These are phyloP conservation scores for Olyra latifolia DNA, from an alignment of 176 grass and related monocot genomes.

Conservation along the genomic window DNA sequence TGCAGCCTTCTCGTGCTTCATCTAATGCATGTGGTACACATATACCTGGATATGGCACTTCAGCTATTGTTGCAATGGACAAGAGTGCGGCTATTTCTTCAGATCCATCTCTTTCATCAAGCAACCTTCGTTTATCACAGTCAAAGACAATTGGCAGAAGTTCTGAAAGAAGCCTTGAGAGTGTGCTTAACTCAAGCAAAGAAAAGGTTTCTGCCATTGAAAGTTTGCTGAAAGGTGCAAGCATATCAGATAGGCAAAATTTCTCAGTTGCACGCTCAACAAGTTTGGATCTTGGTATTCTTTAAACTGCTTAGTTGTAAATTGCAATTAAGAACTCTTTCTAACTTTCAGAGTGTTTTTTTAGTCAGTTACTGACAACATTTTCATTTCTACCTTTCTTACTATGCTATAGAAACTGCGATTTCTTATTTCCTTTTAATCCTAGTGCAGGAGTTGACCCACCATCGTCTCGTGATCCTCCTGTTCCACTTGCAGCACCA, in stretches of 20 bases:
- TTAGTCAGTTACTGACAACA: conserved; percentile 3
- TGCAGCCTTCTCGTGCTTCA: conserved; percentile 53
- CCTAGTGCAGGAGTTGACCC: conserved; percentile 90
- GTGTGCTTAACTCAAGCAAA: conserved; percentile 90
- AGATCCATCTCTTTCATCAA: conserved; percentile 71
- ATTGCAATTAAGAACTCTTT: conserved; percentile 35
- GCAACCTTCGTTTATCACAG: conserved; percentile 63
- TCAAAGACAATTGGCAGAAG: conserved; percentile 62
- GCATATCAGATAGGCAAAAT: conserved; percentile 70
- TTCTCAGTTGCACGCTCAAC: conserved; percentile 66
- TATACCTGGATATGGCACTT: conserved; percentile 82
- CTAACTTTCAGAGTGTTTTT: conserved; percentile 4
- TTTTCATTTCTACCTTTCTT: background rate
- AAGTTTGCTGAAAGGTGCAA: conserved; percentile 92
- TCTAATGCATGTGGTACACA: conserved; percentile 60
- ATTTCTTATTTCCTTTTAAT: conserved; percentile 57
- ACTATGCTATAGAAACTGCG: conserved; percentile 4
- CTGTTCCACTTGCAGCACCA: conserved; percentile 57
- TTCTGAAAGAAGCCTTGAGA: conserved; percentile 90
- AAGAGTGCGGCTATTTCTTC: conserved; percentile 71
- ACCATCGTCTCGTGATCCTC: conserved; percentile 88
- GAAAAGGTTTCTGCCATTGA: conserved; percentile 99
- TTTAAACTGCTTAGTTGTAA: conserved; percentile 40
- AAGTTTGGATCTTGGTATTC: conserved; percentile 95
- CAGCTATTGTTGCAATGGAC: conserved; percentile 97